These are phyloP conservation scores for Suillus brevipes DNA, from an alignment of 768 basidiomycete genomes.

Conservation along the genomic window DNA sequence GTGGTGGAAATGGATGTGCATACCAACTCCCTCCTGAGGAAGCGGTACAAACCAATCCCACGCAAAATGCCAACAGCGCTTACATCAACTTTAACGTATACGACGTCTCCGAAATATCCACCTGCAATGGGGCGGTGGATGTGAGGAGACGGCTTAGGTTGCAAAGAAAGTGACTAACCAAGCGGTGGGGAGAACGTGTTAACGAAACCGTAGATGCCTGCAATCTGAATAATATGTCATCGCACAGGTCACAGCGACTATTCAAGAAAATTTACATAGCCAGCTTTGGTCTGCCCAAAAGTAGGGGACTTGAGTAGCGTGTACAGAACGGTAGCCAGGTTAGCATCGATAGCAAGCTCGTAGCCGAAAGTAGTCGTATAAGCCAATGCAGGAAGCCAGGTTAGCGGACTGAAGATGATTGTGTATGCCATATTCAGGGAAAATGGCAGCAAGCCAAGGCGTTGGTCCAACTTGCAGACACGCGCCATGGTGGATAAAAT, in stretches of 20 bases:
- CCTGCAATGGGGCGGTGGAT: constrained; percentile 22
- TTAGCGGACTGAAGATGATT: constrained; percentile 44
- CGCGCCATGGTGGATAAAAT: not conserved
- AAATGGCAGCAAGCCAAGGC: constrained; percentile 17
- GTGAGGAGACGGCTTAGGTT: not conserved
- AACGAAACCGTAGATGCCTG: constrained; percentile 43
- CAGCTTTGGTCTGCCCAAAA: constrained; percentile 52
- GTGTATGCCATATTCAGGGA: constrained; percentile 32
- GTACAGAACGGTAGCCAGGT: constrained; percentile 48
- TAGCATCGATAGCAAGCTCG: constrained; percentile 57
- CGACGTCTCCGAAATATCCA: constrained; percentile 46
- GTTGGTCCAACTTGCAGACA: not conserved
- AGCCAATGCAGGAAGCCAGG: constrained; percentile 55
- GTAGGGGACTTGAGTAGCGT: constrained; percentile 35
- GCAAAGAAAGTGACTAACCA: constrained; percentile 18
- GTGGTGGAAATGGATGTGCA: constrained; percentile 12
- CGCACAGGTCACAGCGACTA: constrained; percentile 15
- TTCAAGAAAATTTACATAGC: constrained; percentile 43
- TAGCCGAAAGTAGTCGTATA: constrained; percentile 59
- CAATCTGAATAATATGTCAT: constrained; percentile 19
- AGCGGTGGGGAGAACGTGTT: constrained; percentile 52
- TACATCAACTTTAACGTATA: constrained; percentile 45
- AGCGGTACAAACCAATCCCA: not conserved
- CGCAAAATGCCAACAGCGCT: not conserved
- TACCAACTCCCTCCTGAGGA: too few species aligned